Base-by-base conservation (phyloP, 192 early-diverging fungal genomes). In the Backusella tarrabulga region DNA sequence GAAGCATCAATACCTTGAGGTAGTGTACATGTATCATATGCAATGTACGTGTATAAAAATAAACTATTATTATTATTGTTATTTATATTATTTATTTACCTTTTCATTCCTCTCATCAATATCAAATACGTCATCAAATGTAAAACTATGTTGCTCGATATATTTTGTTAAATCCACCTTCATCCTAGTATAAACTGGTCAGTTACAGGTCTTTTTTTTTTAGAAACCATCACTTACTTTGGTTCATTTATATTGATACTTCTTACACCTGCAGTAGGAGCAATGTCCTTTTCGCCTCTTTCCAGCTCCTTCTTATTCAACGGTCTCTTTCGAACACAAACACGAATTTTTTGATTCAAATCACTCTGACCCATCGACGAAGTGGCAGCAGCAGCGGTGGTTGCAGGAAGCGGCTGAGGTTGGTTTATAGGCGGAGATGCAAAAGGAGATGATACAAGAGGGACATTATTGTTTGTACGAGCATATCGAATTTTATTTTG, bases 121-220 rank as follows among this genome's bases (percentile, higher is more conserved):
- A 77, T 95, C 95, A 87, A 99, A 97, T 6, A 96, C 98, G 81
- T 99, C 98, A 83, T 99, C 97, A 90, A 99, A 98, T 0, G 89
- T 86, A 77, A 98, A 99, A 38, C 89, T 90, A 83, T 98, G 97
- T 78, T 96, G 92, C 78, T 99, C 98, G 67, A 96, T 92, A 78
- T 95, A 99, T 82, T 91, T 95, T 54, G 98, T 98, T 85, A 99
- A 84, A 80, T 99, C 98, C 4, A 99, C 94, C 75, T 98, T 97
- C 32, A 94, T 90, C 74, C 94, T 94, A 74, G 21, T 6, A n/a
- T 36, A 34, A 44, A 26, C 7, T 52, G 1, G 35, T 44, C 40
- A 70, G 68, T 40, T 7, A 35, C n/a, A 19, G 17, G 29, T 6
- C 17, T 40, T 38, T 38, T 14, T 40, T 42, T 35, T 36, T 36